Evolutionary conservation across 2,329 filamentous ascomycete genomes (phyloP).

Genomic region (Colletotrichum acutatum): DNA sequence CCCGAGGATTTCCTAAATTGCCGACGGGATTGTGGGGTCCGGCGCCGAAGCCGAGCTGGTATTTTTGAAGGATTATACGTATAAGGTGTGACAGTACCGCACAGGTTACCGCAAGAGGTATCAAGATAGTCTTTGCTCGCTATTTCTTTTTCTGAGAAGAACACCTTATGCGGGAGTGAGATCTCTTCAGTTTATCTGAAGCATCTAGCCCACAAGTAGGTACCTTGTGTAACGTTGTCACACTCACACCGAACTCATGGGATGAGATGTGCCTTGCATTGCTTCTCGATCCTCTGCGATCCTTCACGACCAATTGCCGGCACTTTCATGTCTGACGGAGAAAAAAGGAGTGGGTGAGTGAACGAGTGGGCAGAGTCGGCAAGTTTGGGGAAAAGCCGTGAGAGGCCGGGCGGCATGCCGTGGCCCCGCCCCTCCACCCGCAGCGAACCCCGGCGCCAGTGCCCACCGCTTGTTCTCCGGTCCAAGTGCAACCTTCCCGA

Average conservation of each 20-base stretch:
- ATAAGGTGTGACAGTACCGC: too few species aligned
- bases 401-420: background rate
- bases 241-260: background rate
- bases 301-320: background rate
- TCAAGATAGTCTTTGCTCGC: too few species aligned
- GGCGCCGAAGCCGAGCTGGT: background rate
- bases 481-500: constrained; percentile 33
- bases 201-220: too few species aligned
- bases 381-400: background rate
- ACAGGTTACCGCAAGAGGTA: too few species aligned
- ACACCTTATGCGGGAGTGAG: too few species aligned
- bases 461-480: background rate
- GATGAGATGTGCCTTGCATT: background rate
- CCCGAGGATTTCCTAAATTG: background rate
- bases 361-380: too few species aligned
- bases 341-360: background rate
- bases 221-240: background rate
- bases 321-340: background rate
- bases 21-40: background rate
- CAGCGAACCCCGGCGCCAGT: background rate
- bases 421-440: background rate
- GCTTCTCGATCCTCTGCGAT: background rate
- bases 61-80: too few species aligned
- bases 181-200: too few species aligned
- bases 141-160: too few species aligned